Evolutionary conservation across 805 yeast genomes (phyloP), one percentile per base, ranked within the genome.

Genomic region (Wickerhamomyces chambardii): DNA sequence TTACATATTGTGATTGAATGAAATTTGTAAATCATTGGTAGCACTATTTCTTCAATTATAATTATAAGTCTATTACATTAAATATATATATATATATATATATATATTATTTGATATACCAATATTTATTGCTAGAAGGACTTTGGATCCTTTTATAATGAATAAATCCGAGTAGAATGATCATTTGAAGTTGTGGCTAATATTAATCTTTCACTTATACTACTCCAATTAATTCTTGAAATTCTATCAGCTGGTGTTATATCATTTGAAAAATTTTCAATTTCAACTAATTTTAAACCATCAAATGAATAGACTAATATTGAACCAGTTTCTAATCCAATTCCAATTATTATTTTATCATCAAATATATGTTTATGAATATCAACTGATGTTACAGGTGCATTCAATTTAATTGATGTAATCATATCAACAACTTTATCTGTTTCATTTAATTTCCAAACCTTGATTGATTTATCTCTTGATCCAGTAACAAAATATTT

Each of bases 401-500:
- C 66, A 0, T 45, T 44, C 30, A 78, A 60, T 43, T 73, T 78
- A n/a, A 65, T 31, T 2, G 67, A 47, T 4, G 58, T 45, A 2
- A 63, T 53, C 25, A 63, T 37, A n/a, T 46, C 59, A 30, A 66
- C 68, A 2, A 33, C 41, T 3, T 35, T 37, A 2, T 50, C 56
- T 15, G 54, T 62, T 3, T 46, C 51, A 3, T 57, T 47, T 9
- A 74, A 56, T 32, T 59, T 59, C 96, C 96, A 89, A 15, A 78
- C 61, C 50, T 83, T 84, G 33, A 89, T 54, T 3, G 76, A 70
- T 50, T 79, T 83, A 55, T 92, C 98, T 55, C 98, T 74, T 3
- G 95, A 80, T 0, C 81, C 94, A 0, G 97, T 89, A 14, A 84
- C 68, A 50, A 90, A 89, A n/a, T 55, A 53, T n/a, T 45, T 33